Base-by-base conservation (phyloP, 345 rosid genomes). In the Raphanus sativus region DNA sequence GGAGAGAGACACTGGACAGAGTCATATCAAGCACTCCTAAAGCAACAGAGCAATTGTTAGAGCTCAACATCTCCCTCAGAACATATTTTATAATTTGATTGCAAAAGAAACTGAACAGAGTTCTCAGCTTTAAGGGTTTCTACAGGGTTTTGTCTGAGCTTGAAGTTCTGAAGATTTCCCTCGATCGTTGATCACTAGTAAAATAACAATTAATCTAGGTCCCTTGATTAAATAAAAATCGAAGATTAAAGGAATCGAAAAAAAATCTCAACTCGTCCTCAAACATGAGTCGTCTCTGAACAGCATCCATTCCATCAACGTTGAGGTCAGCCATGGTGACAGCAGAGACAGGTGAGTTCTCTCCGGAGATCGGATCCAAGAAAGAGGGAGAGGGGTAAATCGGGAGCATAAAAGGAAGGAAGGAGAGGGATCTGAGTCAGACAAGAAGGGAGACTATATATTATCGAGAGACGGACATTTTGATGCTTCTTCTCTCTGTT, bases 261-360 rank as follows among this genome's bases (percentile, higher is more conserved):
- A 3, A 65, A 68, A 60, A 40, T 65, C 82, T 69, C 77, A 83
- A 42, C 98, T 94, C 95, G 83, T 94, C 98, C 26, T 90, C 97
- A 40, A 94, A 92, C 98, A 94, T 92, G 86, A 90, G 98, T 80
- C 98, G 97, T 40, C 97, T 81, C 87, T 94, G 97, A 74, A 94
- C 98, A 50, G 97, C 98, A 81, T 94, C 98, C 97, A 94, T 94
- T 81, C 87, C 91, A 24, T 88, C 86, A 66, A 89, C 93, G 30
- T 84, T 67, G 62, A 79, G 61, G 71, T 84, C 91, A 1, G 70
- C 82, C 93, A 86, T 88, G 89, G 82, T 6, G 82, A 84, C 33
- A 36, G 81, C 21, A 32, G 83, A 11, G 80, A 69, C 36, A 62
- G 60, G 42, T 70, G 77, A 29, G 48, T 75, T 80, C 81, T 80